Base-by-base conservation (phyloP, 345 rosid species). In the Psidium guajava region DNA sequence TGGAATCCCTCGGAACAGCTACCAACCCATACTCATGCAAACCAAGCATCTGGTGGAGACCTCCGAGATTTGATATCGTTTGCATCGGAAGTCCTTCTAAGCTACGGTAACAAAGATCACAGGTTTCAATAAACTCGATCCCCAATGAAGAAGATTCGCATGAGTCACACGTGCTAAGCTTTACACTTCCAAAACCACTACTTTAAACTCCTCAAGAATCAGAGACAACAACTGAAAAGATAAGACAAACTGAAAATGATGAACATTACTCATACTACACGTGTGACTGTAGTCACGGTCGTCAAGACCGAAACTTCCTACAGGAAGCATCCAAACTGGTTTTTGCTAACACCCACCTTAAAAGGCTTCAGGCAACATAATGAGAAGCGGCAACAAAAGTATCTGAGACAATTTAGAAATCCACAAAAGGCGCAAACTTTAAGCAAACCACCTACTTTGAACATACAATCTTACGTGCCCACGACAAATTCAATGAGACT, bases 1-100 rank as follows among this genome's bases (percentile, higher is more conserved):
- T 88, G 82, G 96, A 94, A 90, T 95, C 96, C 90, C 96, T 90
- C 14, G 92, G 80, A 6, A 94, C 89, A 21, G 98, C 94, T 22
- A 84, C 92, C 85, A 91, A 91, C 42, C 86, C 91, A 80, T 88
- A 85, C 11, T 90, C 93, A 83, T 90, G 91, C 84, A 95, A 88
- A 58, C 93, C 92, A 82, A 93, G 87, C 91, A 93, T 74, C 74
- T 88, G 87, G 82, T 93, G 93, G 50, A 95, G 87, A 69, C 95
- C 95, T 85, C 95, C 98, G 32, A 95, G 83, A n/a, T 75, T 87
- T 5, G 92, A 87, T 86, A 95, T 93, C 11, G 93, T 54, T 8
- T 27, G 83, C 25, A 1, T 36, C 25, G 80, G 36, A 36, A 69
- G 42, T 69, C 80, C 80, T 4, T 69, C 80, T 40, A 69, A 36